phyloP scores from a whole-genome alignment of 2,329 filamentous ascomycete genomes.

The Ustilaginoidea virens region DNA sequence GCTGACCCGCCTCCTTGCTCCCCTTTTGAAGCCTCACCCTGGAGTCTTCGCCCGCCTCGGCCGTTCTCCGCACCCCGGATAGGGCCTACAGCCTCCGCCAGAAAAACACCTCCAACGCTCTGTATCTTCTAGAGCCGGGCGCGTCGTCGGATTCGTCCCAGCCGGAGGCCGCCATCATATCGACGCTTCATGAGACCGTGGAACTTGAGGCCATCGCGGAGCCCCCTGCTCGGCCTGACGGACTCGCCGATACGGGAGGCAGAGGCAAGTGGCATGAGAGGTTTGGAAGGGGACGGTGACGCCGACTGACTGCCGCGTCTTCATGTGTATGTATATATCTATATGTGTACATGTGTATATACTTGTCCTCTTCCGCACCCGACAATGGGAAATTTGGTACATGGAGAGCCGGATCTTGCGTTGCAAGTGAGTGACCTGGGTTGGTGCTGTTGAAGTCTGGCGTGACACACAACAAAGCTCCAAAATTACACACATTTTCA shows the following conservation, averaged over 20 bases:
- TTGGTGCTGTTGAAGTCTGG: background rate
- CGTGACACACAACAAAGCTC: background rate
- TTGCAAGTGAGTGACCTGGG: too few species aligned
- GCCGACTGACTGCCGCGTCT: background rate
- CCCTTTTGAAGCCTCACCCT: conserved; percentile 25
- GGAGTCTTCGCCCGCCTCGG: conserved; percentile 30
- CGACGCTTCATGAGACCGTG: conserved; percentile 45
- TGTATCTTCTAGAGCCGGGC: conserved; percentile 35
- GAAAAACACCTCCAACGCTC: conserved; percentile 53
- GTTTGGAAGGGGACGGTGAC: conserved; percentile 30
- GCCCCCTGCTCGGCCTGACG: conserved; percentile 13
- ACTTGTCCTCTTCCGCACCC: too few species aligned
- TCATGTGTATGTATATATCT: background rate
- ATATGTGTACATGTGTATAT: background rate
- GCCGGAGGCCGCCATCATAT: conserved; percentile 29
- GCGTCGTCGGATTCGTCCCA: conserved; percentile 9
- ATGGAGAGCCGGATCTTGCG: too few species aligned
- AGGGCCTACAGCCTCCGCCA: conserved; percentile 45
- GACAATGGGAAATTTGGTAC: too few species aligned
- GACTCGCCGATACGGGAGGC: conserved; percentile 14
- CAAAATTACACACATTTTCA: background rate
- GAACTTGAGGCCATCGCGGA: conserved; percentile 35
- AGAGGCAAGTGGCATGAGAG: conserved; percentile 46
- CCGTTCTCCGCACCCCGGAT: conserved; percentile 34
- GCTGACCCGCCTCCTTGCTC: background rate